A percentile compares a stretch with the other conserved stretches of the same genome.
Conservation (phyloP, 2,329 filamentous ascomycete genomes). For the Ophiognomonia clavigignenti-juglandacearum region DNA sequence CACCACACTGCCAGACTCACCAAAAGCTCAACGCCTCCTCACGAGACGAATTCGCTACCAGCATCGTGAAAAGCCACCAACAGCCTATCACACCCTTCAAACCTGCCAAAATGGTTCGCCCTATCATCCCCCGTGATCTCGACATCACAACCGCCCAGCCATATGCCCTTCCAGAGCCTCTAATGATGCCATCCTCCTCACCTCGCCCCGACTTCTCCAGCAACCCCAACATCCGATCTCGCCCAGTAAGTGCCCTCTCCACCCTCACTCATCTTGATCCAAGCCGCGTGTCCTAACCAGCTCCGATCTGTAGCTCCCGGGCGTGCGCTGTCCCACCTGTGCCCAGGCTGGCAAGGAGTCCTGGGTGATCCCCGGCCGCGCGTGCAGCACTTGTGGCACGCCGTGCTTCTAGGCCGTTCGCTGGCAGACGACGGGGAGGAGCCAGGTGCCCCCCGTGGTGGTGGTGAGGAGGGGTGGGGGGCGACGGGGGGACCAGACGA, state of each 20-base stretch:
- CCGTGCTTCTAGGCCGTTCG: slow-evolving; percentile 26
- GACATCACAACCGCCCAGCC: slow-evolving; percentile 6
- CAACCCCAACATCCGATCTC: slow-evolving; percentile 13
- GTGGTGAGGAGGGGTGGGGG: no score
- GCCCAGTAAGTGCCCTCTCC: slow-evolving; percentile 15
- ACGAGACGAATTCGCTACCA: background rate
- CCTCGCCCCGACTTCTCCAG: slow-evolving; percentile 9
- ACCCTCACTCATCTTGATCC: background rate
- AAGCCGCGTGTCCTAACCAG: background rate
- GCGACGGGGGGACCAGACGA: no score
- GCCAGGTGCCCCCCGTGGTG: no score
- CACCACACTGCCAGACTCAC: no score
- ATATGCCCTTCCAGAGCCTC: background rate
- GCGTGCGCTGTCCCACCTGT: slow-evolving; percentile 49
- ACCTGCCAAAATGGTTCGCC: slow-evolving; percentile 13
- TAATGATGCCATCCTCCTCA: slow-evolving; percentile 3
- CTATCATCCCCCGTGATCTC: slow-evolving; percentile 13
- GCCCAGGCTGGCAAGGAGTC: slow-evolving; percentile 43
- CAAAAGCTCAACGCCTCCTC: no score
- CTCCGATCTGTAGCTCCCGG: slow-evolving; percentile 33
- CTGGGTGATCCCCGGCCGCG: slow-evolving; percentile 51
- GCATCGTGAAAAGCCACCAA: background rate
- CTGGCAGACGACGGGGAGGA: no score
- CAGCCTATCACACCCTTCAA: background rate
- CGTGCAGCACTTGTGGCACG: slow-evolving; percentile 47